These are phyloP conservation scores for Fennellomyces sp. DNA, from an alignment of 371 early-diverging fungal genomes.

Conservation along the genomic window DNA sequence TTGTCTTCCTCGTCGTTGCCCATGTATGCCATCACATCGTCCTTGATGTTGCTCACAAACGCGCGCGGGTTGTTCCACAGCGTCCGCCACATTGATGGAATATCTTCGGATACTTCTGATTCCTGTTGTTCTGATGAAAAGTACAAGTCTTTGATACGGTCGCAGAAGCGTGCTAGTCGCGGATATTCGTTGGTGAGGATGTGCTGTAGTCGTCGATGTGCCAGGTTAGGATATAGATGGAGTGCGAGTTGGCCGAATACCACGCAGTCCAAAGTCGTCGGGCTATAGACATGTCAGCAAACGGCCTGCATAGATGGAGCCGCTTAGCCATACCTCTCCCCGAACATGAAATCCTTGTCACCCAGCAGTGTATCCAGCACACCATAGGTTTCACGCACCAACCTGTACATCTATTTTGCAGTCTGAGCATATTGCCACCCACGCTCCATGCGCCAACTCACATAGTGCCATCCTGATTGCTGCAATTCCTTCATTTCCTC, in stretches of 20 bases:
- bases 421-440: background rate
- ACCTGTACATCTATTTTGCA: slow-evolving; percentile 53
- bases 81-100: slow-evolving; percentile 59
- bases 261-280: slow-evolving; percentile 68
- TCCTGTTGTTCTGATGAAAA: slow-evolving; percentile 16
- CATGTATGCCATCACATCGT: slow-evolving; percentile 39
- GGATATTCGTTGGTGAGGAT: slow-evolving; percentile 64
- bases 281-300: slow-evolving; percentile 29
- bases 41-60: slow-evolving; percentile 48
- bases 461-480: slow-evolving; percentile 51
- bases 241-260: slow-evolving; percentile 72
- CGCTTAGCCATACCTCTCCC: slow-evolving; percentile 41
- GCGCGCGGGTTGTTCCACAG: slow-evolving; percentile 45
- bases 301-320: background rate
- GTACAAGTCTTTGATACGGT: slow-evolving; percentile 44
- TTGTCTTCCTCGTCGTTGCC: slow-evolving; percentile 28
- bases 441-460: slow-evolving; percentile 12
- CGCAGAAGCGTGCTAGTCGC: slow-evolving; percentile 57
- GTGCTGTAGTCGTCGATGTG: slow-evolving; percentile 62
- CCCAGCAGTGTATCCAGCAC: slow-evolving; percentile 60
- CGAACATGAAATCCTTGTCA: slow-evolving; percentile 70
- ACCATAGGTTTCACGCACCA: slow-evolving; percentile 58
- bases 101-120: slow-evolving; percentile 39
- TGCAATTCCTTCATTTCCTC: slow-evolving; percentile 52
- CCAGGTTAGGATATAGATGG: slow-evolving; percentile 65